A percentile compares a stretch with the other conserved stretches of the same genome.
These are phyloP conservation scores for Elsinoe fawcettii DNA, from an alignment of 2,329 filamentous ascomycete genomes.

Conservation along the genomic window DNA sequence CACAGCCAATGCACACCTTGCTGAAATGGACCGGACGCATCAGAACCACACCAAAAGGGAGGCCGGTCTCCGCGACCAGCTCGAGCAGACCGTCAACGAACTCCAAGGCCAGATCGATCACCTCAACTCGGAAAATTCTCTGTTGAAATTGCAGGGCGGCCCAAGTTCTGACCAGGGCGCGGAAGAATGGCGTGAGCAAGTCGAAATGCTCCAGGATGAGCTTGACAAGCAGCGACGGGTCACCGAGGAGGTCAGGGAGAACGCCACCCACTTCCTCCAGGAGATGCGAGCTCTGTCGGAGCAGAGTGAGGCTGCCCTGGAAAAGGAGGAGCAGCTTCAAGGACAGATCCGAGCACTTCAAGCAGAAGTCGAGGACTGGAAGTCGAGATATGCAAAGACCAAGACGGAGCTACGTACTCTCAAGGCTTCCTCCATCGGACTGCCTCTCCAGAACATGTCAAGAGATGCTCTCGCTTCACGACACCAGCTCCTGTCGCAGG, in stretches of 20 bases:
- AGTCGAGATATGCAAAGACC: conserved; percentile 74
- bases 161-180: conserved; percentile 20
- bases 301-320: conserved; percentile 68
- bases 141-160: conserved; percentile 32
- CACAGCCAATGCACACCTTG: conserved; percentile 14
- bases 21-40: conserved; percentile 51
- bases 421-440: conserved; percentile 69
- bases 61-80: conserved; percentile 17
- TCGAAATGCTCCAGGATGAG: conserved; percentile 37
- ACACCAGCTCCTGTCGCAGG: conserved; percentile 45
- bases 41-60: conserved; percentile 28
- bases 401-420: conserved; percentile 81
- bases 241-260: conserved; percentile 76
- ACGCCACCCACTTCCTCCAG: conserved; percentile 72
- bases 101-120: conserved; percentile 17
- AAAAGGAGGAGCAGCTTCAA: conserved; percentile 72
- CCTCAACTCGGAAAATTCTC: conserved; percentile 23
- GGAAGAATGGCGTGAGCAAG: conserved; percentile 31
- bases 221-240: conserved; percentile 75
- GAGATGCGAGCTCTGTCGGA: conserved; percentile 86
- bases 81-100: conserved; percentile 17
- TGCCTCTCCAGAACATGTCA: conserved; percentile 46
- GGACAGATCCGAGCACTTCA: conserved; percentile 69
- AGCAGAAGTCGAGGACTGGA: conserved; percentile 81
- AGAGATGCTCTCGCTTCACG: conserved; percentile 38